A percentile compares a stretch with the other conserved stretches of the same genome.
phyloP scores from a whole-genome alignment of 345 rosid genomes.

The Citrus sp. region DNA sequence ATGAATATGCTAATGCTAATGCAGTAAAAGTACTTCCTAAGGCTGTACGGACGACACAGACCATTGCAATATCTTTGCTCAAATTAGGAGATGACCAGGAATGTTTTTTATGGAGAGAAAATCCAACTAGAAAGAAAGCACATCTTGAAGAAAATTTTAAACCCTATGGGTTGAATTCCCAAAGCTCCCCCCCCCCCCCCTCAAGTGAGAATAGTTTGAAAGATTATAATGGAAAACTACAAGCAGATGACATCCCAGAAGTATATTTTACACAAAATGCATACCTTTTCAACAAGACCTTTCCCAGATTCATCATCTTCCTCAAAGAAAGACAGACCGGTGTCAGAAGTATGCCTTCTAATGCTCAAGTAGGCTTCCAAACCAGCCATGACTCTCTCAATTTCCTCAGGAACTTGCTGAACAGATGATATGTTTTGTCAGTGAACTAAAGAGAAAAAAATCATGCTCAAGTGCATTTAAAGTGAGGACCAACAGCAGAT shows the following conservation, averaged over 20 bases:
- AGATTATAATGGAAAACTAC: not conserved
- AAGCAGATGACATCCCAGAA: not conserved
- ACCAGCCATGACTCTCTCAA: conserved; percentile 90
- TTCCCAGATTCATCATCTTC: conserved; percentile 51
- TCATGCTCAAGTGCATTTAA: not conserved
- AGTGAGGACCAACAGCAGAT: not conserved
- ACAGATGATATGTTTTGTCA: conserved; percentile 3
- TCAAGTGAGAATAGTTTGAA: not conserved
- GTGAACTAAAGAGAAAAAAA: not conserved
- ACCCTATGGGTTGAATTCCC: not conserved
- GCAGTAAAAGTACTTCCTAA: too few species aligned
- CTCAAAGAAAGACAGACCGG: conserved; percentile 66
- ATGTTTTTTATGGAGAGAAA: not conserved
- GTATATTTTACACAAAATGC: conserved; percentile 1
- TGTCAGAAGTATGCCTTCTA: conserved; percentile 61
- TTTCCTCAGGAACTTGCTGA: conserved; percentile 98
- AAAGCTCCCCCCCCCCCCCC: not conserved
- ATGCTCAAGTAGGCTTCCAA: conserved; percentile 94
- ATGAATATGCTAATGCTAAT: not conserved
- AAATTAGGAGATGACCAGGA: not conserved
- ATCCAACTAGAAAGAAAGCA: not conserved
- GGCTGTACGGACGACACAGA: not conserved
- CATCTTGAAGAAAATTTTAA: not conserved
- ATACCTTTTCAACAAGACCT: conserved; percentile 57
- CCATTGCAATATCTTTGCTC: not conserved